A percentile compares a stretch with the other conserved stretches of the same genome.
These are phyloP conservation scores for Colletotrichum higginsianum DNA, from an alignment of 2,329 filamentous ascomycete species.

Conservation along the genomic window DNA sequence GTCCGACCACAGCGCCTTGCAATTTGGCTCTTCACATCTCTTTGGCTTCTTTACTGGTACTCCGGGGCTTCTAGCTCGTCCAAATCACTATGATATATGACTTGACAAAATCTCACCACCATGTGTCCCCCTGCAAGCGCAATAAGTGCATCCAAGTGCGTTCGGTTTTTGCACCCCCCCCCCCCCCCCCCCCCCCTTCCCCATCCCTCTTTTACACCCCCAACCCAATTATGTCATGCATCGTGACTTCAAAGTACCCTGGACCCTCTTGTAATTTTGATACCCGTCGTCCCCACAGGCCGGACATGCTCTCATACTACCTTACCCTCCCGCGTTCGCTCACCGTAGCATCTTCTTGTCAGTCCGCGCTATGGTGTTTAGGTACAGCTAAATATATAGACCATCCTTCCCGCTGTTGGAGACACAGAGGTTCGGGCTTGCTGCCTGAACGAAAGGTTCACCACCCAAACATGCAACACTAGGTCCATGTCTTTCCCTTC, in stretches of 20 bases:
- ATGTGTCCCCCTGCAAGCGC: constrained; percentile 42
- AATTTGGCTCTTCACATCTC: constrained; percentile 31
- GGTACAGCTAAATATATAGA: constrained; percentile 40
- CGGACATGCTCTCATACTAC: constrained; percentile 34
- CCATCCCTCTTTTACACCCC: constrained; percentile 42
- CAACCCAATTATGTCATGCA: constrained; percentile 63
- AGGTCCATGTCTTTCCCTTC: constrained; percentile 36
- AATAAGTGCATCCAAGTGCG: constrained; percentile 31
- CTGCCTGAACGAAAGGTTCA: constrained; percentile 41
- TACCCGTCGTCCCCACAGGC: constrained; percentile 44
- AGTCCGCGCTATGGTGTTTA: constrained; percentile 31
- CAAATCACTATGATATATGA: constrained; percentile 38
- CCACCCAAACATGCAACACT: constrained; percentile 40
- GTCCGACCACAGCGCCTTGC: constrained; percentile 28
- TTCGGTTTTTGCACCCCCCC: constrained; percentile 30
- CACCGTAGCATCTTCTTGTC: constrained; percentile 38
- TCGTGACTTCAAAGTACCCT: constrained; percentile 54
- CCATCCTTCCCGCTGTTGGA: constrained; percentile 31
- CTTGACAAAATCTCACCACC: constrained; percentile 42
- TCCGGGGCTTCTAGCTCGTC: background rate
- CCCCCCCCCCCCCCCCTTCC: background rate
- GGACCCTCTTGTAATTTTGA: constrained; percentile 54
- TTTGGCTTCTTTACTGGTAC: constrained; percentile 4
- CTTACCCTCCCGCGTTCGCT: constrained; percentile 36
- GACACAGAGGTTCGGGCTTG: constrained; percentile 40